Evolutionary conservation across 2,329 filamentous ascomycete genomes (phyloP), one percentile per base, ranked within the genome.

Genomic region (Ophiostoma ulmi): DNA sequence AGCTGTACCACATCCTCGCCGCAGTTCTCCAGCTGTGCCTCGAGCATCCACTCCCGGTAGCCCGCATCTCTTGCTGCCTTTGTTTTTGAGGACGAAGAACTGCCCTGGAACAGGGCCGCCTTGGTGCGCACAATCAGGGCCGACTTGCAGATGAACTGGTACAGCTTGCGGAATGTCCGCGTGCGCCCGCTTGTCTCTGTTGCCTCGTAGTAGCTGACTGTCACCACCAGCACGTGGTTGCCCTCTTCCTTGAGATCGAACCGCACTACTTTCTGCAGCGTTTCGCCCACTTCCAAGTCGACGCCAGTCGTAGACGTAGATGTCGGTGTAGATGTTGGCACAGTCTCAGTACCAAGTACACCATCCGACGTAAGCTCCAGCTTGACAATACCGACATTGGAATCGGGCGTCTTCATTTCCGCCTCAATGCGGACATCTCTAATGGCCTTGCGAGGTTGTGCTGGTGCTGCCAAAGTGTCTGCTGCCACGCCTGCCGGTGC

Each of bases 11-110:
- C 83, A 64, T 90, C 89, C 78, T 97, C 94, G 66, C 92, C 92
- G 77, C 94, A 91, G 79, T 98, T 99, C 82, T 99, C 95, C 72
- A 99, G 80, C 81, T 99, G 95, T 36, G 94, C 95, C 80, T 99
- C 95, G 68, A 99, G 84, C 17, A 92, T 89, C 86, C 92, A 97
- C 72, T 81, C 78, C 72, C 82, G 74, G 71, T 65, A 73, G 72
- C 20, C 68, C 71, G 80, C 79, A 63, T 80, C 75, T 63, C 80
- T 75, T 52, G 78, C 76, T 26, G 69, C 55, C 36, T 67, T 68
- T 41, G 68, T 52, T 74, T 68, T n/a, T 22, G 13, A 3, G 31
- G 31, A 31, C 13, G 14, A 20, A 5, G 31, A 6, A 1, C 13
- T 36, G 58, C 31, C 58, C 26, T 22, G 78, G 84, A 77, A 70